Percentiles rank a stretch among this genome's conserved stretches.
These are phyloP conservation scores for Ogataea paraovalis DNA, from an alignment of 805 yeast species.

Conservation along the genomic window DNA sequence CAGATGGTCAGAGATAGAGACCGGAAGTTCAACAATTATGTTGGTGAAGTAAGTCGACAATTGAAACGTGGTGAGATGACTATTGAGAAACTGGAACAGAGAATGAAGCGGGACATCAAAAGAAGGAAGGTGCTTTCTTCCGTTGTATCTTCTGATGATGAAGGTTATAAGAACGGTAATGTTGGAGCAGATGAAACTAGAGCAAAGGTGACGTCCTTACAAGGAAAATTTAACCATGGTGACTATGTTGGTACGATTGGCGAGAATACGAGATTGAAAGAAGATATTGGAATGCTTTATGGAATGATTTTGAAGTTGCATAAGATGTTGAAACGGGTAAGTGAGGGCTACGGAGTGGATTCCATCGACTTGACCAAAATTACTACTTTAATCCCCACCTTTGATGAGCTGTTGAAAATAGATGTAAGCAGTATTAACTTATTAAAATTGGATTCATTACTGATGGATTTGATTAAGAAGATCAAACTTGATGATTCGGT, in stretches of 20 bases:
- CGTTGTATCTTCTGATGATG: background rate
- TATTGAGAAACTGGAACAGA: conserved; percentile 13
- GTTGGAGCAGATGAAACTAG: background rate
- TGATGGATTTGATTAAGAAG: conserved; percentile 16
- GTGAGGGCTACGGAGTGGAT: background rate
- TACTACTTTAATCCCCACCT: conserved; percentile 14
- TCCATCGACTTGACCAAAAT: background rate
- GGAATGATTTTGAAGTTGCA: conserved; percentile 12
- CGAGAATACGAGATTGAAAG: conserved; percentile 12
- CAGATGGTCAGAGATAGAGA: conserved; percentile 10
- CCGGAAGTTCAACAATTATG: conserved; percentile 19
- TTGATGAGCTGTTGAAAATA: conserved; percentile 14
- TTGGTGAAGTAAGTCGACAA: conserved; percentile 19
- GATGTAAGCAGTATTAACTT: conserved; percentile 12
- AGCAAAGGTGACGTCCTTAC: background rate
- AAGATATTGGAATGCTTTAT: conserved; percentile 7
- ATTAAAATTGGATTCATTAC: conserved; percentile 12
- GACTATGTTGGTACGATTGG: conserved; percentile 11
- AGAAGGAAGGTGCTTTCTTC: background rate
- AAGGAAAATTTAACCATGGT: background rate
- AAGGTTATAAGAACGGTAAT: background rate
- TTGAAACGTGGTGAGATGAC: conserved; percentile 17
- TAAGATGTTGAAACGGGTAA: conserved; percentile 8
- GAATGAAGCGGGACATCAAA: conserved; percentile 9
- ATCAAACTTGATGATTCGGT: conserved; percentile 13